Percentiles rank a stretch among this genome's conserved stretches.
Conservation (phyloP, 2,329 filamentous ascomycete genomes). For the Diaporthe capsici region DNA sequence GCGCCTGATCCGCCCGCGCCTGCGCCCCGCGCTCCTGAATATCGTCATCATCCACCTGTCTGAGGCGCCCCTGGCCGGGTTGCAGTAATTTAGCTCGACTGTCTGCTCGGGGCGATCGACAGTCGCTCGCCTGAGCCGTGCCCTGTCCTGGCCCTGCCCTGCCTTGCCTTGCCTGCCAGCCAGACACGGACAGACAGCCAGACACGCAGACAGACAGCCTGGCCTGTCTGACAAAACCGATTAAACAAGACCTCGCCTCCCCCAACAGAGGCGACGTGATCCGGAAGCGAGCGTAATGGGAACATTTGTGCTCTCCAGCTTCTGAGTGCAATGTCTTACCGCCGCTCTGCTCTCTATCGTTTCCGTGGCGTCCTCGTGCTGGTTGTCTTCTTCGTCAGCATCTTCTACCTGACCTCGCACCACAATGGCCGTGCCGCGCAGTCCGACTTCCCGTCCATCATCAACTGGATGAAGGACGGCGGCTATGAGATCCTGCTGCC, state of each 20-base stretch:
- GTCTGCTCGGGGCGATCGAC: constrained; percentile 34
- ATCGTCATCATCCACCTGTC: constrained; percentile 37
- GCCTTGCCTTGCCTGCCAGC: not conserved
- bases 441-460: constrained; percentile 37
- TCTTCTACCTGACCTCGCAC: constrained; percentile 39
- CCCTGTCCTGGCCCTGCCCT: not conserved
- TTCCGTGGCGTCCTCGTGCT: constrained; percentile 38
- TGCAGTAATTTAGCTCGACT: constrained; percentile 31
- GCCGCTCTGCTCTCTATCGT: constrained; percentile 40
- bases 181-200: not conserved
- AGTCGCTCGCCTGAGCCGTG: constrained; percentile 13
- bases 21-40: constrained; percentile 33
- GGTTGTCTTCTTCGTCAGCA: constrained; percentile 37
- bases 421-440: constrained; percentile 14
- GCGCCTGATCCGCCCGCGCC: not conserved
- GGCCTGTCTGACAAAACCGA: constrained; percentile 1
- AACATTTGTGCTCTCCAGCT: constrained; percentile 14
- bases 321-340: constrained; percentile 41
- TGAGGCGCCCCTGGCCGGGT: constrained; percentile 40
- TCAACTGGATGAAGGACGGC: constrained; percentile 41
- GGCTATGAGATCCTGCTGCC: constrained; percentile 42
- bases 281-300: constrained; percentile 39
- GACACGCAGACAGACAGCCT: not conserved
- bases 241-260: constrained; percentile 24
- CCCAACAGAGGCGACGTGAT: constrained; percentile 12